Evolutionary conservation across 352 stramenopile genomes (phyloP).

Genomic region (Globisporangium barbulae): DNA sequence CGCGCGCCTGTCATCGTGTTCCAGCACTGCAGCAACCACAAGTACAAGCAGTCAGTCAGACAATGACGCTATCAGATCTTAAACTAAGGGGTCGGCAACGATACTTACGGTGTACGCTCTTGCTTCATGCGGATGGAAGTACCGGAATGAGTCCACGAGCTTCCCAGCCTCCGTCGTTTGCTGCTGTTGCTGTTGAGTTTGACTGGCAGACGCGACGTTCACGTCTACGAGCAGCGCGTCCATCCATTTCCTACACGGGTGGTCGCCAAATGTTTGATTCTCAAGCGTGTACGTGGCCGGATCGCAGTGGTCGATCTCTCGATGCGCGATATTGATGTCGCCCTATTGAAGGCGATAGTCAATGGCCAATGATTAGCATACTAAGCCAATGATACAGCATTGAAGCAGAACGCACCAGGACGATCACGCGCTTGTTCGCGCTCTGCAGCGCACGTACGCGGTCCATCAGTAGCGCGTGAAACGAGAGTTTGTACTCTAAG

Average conservation of each 20-base stretch:
- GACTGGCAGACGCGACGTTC: not conserved
- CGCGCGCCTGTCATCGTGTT: constrained; percentile 79
- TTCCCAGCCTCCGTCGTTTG: constrained; percentile 1
- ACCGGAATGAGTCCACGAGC: constrained; percentile 80
- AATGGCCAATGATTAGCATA: not conserved
- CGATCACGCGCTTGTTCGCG: constrained; percentile 53
- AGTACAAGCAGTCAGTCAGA: constrained; percentile 4
- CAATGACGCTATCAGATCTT: not conserved
- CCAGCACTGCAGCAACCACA: constrained; percentile 62
- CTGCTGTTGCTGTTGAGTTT: not conserved
- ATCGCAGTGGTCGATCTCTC: constrained; percentile 77
- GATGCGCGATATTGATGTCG: constrained; percentile 84
- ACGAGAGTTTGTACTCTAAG: constrained; percentile 85
- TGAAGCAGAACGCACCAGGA: constrained; percentile 42
- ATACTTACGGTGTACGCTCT: constrained; percentile 78
- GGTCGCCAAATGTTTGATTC: constrained; percentile 43
- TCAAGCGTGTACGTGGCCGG: constrained; percentile 24
- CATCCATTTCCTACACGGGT: constrained; percentile 75
- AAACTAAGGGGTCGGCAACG: not conserved
- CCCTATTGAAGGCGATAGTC: constrained; percentile 29
- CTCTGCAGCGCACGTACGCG: constrained; percentile 47
- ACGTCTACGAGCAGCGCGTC: constrained; percentile 18
- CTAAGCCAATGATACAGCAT: not conserved
- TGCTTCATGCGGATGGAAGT: constrained; percentile 62
- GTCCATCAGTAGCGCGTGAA: constrained; percentile 68